Base-by-base conservation (phyloP, 148 eudicot species). In the Persicaria tinctoria region DNA sequence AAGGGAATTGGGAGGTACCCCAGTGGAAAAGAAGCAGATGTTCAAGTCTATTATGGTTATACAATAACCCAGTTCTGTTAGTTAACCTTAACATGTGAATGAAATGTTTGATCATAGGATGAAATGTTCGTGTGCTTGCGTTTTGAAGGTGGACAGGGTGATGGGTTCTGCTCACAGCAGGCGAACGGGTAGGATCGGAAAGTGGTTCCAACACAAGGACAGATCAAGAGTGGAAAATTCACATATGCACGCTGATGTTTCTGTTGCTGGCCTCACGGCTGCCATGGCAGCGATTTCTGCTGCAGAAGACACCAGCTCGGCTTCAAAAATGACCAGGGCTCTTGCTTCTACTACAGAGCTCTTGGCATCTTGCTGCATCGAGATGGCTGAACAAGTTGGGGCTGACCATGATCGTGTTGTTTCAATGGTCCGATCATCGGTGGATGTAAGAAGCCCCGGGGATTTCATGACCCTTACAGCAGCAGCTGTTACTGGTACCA, bases 401-500 rank as follows among this genome's bases (percentile, higher is more conserved):
- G 88, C 88, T 57, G 91, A 85, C 53, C 92, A 82, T 64, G 90
- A 90, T 11, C 86, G 81, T 18, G 83, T 94, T 6, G 86, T 89
- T 47, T 82, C 91, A 48, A 83, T 82, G 41, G 87, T 94, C 7
- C 79, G 88, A 82, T 94, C 96, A 23, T 93, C 93, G 17, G 88
- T 90, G 1, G 91, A 87, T 63, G 82, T 87, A 50, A 81, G 59
- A 70, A 83, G 82, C 64, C 87, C 97, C 3, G 90, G 97, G 44
- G 89, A 94, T 78, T 83, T 94, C 20, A 87, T 90, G 77, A 94
- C 97, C 51, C 86, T 94, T 20, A 94, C 97, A 8, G 97, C 98
- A 27, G 93, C 91, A 56, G 90, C 97, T 76, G 98, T 97, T n/a
- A 90, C 98, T 54, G 97, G 98, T 94, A 71, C 48, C 6, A 17